phyloP scores from a whole-genome alignment of 129 eudicot genomes.

The Calendula officinalis region DNA sequence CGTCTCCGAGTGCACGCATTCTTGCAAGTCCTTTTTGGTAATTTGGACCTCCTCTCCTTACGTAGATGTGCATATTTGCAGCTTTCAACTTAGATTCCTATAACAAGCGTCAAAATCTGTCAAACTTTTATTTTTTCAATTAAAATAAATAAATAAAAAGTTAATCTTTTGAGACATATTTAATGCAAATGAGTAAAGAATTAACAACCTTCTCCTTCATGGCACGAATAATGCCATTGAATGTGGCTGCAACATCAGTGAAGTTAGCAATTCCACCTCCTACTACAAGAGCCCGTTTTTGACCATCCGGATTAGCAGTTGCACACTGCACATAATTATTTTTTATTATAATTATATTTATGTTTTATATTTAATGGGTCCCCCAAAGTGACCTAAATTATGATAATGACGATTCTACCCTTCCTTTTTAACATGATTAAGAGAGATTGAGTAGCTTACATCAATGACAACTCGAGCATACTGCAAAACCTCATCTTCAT shows the following conservation, averaged over 20 bases:
- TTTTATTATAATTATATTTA: not conserved
- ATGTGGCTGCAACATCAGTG: constrained; percentile 99
- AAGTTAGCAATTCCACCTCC: constrained; percentile 99
- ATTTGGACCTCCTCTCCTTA: constrained; percentile 99
- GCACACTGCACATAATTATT: constrained; percentile 66
- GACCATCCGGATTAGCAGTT: constrained; percentile 95
- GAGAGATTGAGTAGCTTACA: constrained; percentile 43
- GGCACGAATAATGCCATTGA: constrained; percentile 96
- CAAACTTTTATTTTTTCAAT: not conserved
- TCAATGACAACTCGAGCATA: constrained; percentile 98
- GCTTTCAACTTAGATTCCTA: constrained; percentile 96
- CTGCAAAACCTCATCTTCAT: constrained; percentile 98
- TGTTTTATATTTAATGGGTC: too few relatives aligned
- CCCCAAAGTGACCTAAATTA: too few relatives aligned
- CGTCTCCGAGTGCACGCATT: constrained; percentile 89
- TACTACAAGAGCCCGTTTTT: constrained; percentile 77
- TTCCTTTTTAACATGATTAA: constrained; percentile 7
- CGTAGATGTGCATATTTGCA: constrained; percentile 88
- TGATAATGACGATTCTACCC: not conserved
- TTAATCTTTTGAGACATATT: not conserved
- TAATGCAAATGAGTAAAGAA: constrained; percentile 1
- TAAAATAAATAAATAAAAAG: not conserved
- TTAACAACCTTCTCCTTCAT: constrained; percentile 92
- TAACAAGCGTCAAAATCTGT: not conserved
- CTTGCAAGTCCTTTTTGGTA: constrained; percentile 90